Percentiles rank a stretch among this genome's conserved stretches.
phyloP scores from a whole-genome alignment of 2,329 filamentous ascomycete species.

The Aspergillus alliaceus region DNA sequence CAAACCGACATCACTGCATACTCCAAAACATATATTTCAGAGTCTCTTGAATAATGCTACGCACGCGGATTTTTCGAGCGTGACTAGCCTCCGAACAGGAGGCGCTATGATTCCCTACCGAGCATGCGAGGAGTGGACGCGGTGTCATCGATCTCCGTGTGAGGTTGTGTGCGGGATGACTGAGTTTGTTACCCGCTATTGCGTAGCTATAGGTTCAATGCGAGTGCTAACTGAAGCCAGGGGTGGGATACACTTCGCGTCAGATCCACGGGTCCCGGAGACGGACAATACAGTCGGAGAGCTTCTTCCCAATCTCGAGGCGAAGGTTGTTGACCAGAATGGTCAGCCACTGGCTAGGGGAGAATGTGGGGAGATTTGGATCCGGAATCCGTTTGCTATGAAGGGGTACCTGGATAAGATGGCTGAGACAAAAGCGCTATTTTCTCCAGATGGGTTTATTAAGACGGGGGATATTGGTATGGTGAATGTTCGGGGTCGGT shows the following conservation, averaged over 20 bases:
- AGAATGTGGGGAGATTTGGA: not conserved
- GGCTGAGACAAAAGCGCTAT: not conserved
- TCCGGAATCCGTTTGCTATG: not conserved
- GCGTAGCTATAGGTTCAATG: not conserved
- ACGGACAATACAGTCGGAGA: not conserved
- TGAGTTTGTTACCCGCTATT: too few relatives aligned
- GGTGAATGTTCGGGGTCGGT: not conserved
- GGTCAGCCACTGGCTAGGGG: not conserved
- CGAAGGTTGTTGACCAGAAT: not conserved
- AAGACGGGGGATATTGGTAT: not conserved
- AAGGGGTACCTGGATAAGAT: not conserved
- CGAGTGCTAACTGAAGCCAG: not conserved
- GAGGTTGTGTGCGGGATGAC: constrained; percentile 1
- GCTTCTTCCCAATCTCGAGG: not conserved
- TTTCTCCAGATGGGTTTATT: not conserved
- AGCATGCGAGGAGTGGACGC: not conserved
- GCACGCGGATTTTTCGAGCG: not conserved
- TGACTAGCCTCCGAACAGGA: not conserved
- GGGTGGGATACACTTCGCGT: not conserved
- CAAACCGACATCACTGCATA: not conserved
- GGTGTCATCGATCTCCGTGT: not conserved
- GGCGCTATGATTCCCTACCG: not conserved
- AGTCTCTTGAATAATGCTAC: not conserved
- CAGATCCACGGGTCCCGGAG: not conserved
- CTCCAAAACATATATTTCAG: not conserved